Evolutionary conservation across 306 rosid genomes (phyloP), one percentile per base, ranked within the genome.

Genomic region (Senna tora): DNA sequence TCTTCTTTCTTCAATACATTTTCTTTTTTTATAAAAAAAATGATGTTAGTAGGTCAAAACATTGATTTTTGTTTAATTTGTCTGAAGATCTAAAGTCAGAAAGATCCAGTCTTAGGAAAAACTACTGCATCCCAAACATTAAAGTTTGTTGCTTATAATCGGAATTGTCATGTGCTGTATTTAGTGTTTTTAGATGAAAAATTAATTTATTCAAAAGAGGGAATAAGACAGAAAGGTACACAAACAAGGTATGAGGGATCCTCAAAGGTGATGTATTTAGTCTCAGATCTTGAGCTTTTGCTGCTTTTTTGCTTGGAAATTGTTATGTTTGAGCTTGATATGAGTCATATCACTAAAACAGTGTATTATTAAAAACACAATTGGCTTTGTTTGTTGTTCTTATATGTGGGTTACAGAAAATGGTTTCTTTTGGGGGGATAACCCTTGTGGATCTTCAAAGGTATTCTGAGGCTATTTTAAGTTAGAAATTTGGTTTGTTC

Each of bases 321-420:
- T 81, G 63, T 51, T 56, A 57, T 71, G 71, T 64, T 67, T 79
- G 47, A 60, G 56, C 67, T 47, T 34, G 33, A 21, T 33, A 76
- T 71, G 41, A 32, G 12, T 30, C 41, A 32, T 2, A 25, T 25
- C 30, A 51, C 52, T 65, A 5, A 25, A 51, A 42, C 12, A 42
- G 55, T 69, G 49, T 71, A 38, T 58, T 38, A 58, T 71, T 16
- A 59, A 43, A 75, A 65, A 49, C 30, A 38, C 53, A 15, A 42
- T 56, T 25, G 30, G 30, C 30, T 25, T 25, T 25, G 30, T 25
- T 25, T 25, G n/a, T n/a, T n/a, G n/a, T n/a, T 25, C 30, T 25
- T 25, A 1, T 25, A 25, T 25, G 30, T 25, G 30, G 30, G 30
- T 25, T 25, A 25, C 30, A 25, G 30, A 25, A 25, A 25, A 25